These are phyloP conservation scores for Cronartium quercuum DNA, from an alignment of 1,284 basidiomycete genomes.

Conservation along the genomic window DNA sequence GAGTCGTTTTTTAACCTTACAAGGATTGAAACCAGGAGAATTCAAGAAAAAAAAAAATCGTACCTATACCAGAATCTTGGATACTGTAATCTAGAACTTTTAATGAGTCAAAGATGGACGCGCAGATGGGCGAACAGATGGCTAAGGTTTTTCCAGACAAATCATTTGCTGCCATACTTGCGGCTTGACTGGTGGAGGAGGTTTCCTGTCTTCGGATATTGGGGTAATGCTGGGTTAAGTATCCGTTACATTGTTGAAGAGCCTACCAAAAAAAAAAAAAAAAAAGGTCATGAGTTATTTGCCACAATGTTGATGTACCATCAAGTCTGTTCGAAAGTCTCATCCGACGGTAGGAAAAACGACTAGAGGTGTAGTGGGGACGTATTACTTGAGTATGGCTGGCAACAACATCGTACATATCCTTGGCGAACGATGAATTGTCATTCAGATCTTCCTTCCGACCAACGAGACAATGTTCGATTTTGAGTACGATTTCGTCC, in stretches of 20 bases:
- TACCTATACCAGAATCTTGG: slow-evolving; percentile 25
- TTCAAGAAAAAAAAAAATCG: not conserved
- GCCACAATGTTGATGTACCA: no score
- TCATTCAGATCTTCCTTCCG: not conserved
- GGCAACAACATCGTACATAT: not conserved
- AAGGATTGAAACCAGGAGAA: not conserved
- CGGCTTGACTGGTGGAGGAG: slow-evolving; percentile 17
- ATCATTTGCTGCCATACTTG: slow-evolving; percentile 2
- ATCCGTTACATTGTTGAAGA: slow-evolving; percentile 20
- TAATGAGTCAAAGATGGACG: not conserved
- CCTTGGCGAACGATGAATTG: not conserved
- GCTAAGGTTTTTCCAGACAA: not conserved
- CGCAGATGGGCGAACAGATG: slow-evolving; percentile 13
- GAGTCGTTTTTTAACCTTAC: not conserved
- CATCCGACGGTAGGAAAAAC: no score
- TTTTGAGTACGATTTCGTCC: slow-evolving; percentile 5
- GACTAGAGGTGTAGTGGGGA: not conserved
- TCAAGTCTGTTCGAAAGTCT: not conserved
- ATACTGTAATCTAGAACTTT: slow-evolving; percentile 14
- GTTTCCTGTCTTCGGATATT: not conserved
- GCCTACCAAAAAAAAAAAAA: no score
- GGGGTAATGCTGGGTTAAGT: slow-evolving; percentile 20
- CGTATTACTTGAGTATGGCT: not conserved
- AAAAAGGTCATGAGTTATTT: no score
- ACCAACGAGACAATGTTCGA: slow-evolving; percentile 22